Conservation (phyloP, 1,284 basidiomycete genomes). For the Papiliotrema nemorosa region DNA sequence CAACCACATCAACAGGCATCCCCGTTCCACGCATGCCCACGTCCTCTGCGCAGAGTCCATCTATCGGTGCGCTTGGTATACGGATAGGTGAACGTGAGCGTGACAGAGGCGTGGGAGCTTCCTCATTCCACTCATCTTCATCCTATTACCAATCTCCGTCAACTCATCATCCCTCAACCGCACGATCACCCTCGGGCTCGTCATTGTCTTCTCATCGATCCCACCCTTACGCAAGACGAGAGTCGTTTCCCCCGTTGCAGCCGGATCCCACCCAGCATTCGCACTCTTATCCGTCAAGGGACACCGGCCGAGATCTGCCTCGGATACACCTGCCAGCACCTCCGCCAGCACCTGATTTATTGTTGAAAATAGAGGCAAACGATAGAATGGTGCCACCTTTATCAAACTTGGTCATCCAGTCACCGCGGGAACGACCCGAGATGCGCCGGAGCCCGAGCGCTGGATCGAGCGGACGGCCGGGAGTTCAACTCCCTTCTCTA, state of each 20-base stretch:
- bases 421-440: neutral
- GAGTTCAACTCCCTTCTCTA: neutral
- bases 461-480: neutral
- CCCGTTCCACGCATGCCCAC: neutral
- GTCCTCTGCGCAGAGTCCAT: neutral
- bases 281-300: neutral
- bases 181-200: neutral
- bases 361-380: neutral
- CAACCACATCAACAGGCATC: neutral
- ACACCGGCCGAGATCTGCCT: neutral
- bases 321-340: neutral
- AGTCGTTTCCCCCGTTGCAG: too few species aligned
- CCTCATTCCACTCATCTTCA: too few species aligned
- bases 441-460: neutral
- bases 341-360: too few species aligned
- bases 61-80: neutral
- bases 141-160: too few species aligned
- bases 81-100: neutral
- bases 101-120: neutral
- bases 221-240: too few species aligned
- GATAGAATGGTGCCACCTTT: neutral
- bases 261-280: too few species aligned
- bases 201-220: neutral
- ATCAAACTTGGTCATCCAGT: neutral
- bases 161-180: neutral